Conservation (phyloP, 148 eudicot genomes). For the Vaccinium macrocarpon region DNA sequence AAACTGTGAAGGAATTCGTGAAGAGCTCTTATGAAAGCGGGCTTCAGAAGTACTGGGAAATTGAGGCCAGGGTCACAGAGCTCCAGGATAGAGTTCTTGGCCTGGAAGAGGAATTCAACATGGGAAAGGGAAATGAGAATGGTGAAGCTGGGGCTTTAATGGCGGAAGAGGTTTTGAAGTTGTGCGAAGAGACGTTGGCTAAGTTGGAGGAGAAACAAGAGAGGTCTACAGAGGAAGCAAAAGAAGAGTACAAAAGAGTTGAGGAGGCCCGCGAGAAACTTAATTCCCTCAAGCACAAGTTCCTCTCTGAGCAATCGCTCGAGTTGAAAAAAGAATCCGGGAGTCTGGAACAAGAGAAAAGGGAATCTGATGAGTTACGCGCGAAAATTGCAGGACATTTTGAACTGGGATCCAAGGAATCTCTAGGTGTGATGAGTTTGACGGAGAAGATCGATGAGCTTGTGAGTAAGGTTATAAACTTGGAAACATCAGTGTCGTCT, state of each 20-base stretch:
- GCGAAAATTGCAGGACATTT: conserved; percentile 50
- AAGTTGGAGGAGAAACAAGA: conserved; percentile 70
- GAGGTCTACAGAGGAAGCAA: conserved; percentile 47
- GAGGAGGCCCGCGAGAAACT: conserved; percentile 55
- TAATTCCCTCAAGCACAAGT: conserved; percentile 44
- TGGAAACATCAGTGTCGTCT: conserved; percentile 71
- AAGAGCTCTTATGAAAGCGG: conserved; percentile 85
- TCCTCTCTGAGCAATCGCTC: conserved; percentile 19
- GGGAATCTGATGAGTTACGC: conserved; percentile 34
- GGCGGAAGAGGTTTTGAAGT: conserved; percentile 79
- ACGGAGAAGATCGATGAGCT: conserved; percentile 87
- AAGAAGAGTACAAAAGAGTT: conserved; percentile 48
- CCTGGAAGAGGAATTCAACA: conserved; percentile 77
- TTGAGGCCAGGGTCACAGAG: conserved; percentile 59
- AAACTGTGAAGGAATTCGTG: conserved; percentile 82
- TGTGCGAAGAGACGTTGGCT: conserved; percentile 66
- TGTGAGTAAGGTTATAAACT: conserved; percentile 70
- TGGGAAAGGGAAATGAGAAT: conserved; percentile 64
- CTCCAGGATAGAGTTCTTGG: conserved; percentile 65
- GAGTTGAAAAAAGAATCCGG: conserved; percentile 19
- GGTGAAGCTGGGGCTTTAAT: conserved; percentile 78
- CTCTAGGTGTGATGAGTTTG: conserved; percentile 56
- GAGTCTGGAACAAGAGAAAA: conserved; percentile 21
- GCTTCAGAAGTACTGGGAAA: conserved; percentile 62
- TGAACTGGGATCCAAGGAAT: conserved; percentile 30